Percentiles rank a stretch among this genome's conserved stretches.
phyloP scores from a whole-genome alignment of 179 eudicot genomes.

The Kewa caespitosa region DNA sequence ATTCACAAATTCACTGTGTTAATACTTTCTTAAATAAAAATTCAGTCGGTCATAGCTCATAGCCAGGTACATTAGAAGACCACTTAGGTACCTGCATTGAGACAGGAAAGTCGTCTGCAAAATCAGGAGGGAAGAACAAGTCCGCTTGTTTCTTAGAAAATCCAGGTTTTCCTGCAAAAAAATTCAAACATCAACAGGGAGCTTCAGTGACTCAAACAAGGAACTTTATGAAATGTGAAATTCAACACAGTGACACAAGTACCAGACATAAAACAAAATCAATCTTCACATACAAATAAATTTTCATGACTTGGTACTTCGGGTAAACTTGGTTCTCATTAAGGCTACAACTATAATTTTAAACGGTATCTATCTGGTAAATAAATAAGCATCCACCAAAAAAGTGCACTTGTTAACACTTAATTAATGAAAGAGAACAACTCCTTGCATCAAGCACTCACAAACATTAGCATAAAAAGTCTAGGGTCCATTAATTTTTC shows the following conservation, averaged over 20 bases:
- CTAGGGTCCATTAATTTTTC: background rate
- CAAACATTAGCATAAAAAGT: background rate
- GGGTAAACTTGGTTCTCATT: background rate
- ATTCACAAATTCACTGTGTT: constrained; percentile 24
- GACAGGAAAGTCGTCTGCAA: constrained; percentile 92
- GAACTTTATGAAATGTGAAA: background rate
- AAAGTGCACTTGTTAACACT: background rate
- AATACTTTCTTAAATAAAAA: background rate
- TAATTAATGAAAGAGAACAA: too few relatives aligned
- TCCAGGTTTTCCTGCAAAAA: constrained; percentile 41
- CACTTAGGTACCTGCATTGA: constrained; percentile 74
- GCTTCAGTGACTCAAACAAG: constrained; percentile 36
- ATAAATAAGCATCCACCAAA: too few relatives aligned
- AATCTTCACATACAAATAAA: background rate
- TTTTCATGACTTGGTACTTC: background rate
- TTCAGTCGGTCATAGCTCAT: too few relatives aligned
- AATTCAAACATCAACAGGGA: constrained; percentile 38
- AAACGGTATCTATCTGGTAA: too few relatives aligned
- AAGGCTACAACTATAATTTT: background rate
- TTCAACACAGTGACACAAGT: background rate
- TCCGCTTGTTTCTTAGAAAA: constrained; percentile 93
- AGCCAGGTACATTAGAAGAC: too few relatives aligned
- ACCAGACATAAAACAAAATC: background rate
- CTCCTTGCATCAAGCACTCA: background rate
- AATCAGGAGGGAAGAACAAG: constrained; percentile 95